Base-by-base conservation (phyloP, 257 asterid genomes). In the Lycium barbarum region DNA sequence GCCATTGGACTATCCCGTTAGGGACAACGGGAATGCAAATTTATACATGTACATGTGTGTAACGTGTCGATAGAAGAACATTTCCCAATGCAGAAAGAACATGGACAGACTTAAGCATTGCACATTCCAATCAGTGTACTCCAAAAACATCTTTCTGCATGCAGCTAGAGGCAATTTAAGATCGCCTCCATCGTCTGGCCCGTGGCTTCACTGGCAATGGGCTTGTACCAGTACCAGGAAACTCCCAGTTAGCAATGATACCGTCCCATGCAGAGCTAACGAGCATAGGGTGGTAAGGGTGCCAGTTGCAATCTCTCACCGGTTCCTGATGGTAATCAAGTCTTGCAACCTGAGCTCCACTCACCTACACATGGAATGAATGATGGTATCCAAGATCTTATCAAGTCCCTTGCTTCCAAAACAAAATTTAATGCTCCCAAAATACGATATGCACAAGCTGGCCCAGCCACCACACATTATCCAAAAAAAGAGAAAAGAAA, bases 221-320 rank as follows among this genome's bases (percentile, higher is more conserved):
- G 45, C n/a, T 88, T 81, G 89, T 89, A 45, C 67, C 86, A 9
- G 81, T 80, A 11, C 93, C 93, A 2, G 98, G 95, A 80, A 93
- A 96, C 15, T 95, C 96, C 99, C 99, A 96, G 7, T 90, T 85
- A 17, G 98, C 98, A 20, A 96, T 71, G 85, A 80, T 71, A 54
- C 98, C 98, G 45, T 96, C 99, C 98, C 98, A 96, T 0, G 97
- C 91, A 26, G 99, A 96, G 91, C 93, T 95, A 26, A 93, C 91
- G 15, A 96, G 26, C 97, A 87, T 91, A 17, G 98, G 99, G 89
- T 87, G 87, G 89, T 70, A 88, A 8, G 99, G 99, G 88, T 96
- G 99, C 98, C 98, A 96, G 80, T 89, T 94, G 91, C 98, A 95
- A 91, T 96, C 99, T 57, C 99, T 88, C 9, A 95, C 95, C 0